Evolutionary conservation across 345 rosid species (phyloP).

Genomic region (rapeseed (Brassica napus)): DNA sequence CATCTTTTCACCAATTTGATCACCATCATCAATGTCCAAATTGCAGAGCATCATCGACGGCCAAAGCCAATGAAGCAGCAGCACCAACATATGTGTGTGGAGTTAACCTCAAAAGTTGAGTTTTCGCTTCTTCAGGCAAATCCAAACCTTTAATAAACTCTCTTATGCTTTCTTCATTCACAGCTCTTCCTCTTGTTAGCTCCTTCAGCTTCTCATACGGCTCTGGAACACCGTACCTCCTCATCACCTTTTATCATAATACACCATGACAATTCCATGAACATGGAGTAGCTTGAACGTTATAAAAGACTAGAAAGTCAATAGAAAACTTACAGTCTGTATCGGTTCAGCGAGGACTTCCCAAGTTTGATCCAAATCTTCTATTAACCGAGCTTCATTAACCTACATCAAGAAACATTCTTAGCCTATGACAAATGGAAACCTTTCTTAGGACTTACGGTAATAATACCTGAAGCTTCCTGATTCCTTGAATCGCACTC

Average conservation of each 20-base stretch:
- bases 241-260: constrained; percentile 62
- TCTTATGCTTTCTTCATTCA: constrained; percentile 69
- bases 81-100: constrained; percentile 82
- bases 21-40: constrained; percentile 3
- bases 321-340: constrained; percentile 66
- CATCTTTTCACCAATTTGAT: neutral
- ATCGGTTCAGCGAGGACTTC: constrained; percentile 98
- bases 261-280: neutral
- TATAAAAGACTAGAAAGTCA: neutral
- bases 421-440: constrained; percentile 3
- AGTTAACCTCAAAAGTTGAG: constrained; percentile 59
- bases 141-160: constrained; percentile 69
- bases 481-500: constrained; percentile 82
- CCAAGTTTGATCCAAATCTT: constrained; percentile 85
- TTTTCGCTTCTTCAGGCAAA: constrained; percentile 68
- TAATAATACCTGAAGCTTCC: constrained; percentile 75
- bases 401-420: constrained; percentile 50
- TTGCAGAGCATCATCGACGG: constrained; percentile 46
- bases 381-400: constrained; percentile 69
- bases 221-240: constrained; percentile 90
- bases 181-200: constrained; percentile 87
- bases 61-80: constrained; percentile 68
- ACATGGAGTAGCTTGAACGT: neutral
- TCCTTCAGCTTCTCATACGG: constrained; percentile 94
- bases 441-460: neutral